phyloP scores from a whole-genome alignment of 2,329 filamentous ascomycete species.

The Hymenoscyphus repandus region DNA sequence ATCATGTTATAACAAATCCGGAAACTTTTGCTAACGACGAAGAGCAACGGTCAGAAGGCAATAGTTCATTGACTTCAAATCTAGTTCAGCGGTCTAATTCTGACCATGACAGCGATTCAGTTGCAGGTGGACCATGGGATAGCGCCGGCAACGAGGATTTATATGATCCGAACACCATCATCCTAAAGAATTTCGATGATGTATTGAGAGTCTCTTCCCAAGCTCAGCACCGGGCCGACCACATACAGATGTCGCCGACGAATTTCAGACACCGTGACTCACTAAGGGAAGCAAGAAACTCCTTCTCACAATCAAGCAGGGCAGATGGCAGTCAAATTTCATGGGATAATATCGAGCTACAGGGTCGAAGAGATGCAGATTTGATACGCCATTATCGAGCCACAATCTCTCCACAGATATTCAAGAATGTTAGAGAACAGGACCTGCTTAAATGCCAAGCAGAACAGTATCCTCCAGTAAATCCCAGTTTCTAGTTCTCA shows the following conservation, averaged over 20 bases:
- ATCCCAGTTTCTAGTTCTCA: too few relatives aligned
- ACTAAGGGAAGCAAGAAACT: too few relatives aligned
- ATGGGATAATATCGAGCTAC: conserved; percentile 1
- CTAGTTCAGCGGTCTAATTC: conserved; percentile 1
- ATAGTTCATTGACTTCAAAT: neutral
- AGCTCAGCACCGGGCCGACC: neutral
- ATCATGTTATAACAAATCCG: conserved; percentile 48
- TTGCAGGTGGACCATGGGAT: too few relatives aligned
- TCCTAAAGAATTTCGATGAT: conserved; percentile 15
- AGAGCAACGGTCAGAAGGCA: conserved; percentile 39
- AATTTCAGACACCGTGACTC: neutral
- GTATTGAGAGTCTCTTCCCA: neutral
- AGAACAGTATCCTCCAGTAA: conserved; percentile 39
- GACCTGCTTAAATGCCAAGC: conserved; percentile 43
- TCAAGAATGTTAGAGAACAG: conserved; percentile 26
- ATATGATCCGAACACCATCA: conserved; percentile 13
- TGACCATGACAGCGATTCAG: conserved; percentile 8
- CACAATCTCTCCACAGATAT: conserved; percentile 24
- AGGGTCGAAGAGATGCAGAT: conserved; percentile 9
- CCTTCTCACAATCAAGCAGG: too few relatives aligned
- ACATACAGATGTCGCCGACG: conserved; percentile 2
- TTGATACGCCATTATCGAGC: conserved; percentile 25
- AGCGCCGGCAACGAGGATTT: neutral
- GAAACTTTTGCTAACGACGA: conserved; percentile 47
- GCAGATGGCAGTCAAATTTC: too few relatives aligned